These are phyloP conservation scores for Lignosus rhinocerotis DNA, from an alignment of 1,284 basidiomycete genomes.

Conservation along the genomic window DNA sequence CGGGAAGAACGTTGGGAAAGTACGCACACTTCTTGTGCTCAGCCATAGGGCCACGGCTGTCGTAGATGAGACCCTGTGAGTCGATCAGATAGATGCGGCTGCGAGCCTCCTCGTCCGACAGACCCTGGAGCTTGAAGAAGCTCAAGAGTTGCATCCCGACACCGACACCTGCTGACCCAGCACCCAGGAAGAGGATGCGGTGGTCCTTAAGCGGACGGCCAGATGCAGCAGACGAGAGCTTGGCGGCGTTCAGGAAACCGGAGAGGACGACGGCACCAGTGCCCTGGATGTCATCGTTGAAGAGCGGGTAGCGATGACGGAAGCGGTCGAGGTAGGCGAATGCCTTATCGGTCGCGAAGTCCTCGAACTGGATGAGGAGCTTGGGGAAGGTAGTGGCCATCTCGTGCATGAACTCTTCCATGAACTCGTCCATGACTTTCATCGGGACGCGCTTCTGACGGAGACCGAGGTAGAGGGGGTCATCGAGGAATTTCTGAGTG, in stretches of 20 bases:
- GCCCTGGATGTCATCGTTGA: constrained; percentile 84
- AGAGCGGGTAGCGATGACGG: constrained; percentile 74
- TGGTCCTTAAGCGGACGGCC: constrained; percentile 73
- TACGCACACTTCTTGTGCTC: constrained; percentile 80
- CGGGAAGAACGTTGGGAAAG: background rate
- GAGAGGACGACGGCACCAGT: constrained; percentile 91
- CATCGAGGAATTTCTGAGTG: constrained; percentile 78
- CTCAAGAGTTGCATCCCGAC: constrained; percentile 88
- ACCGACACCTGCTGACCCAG: constrained; percentile 87
- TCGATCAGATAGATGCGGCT: constrained; percentile 83
- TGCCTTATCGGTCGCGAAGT: constrained; percentile 86
- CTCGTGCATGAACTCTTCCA: constrained; percentile 93
- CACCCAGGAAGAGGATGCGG: constrained; percentile 89
- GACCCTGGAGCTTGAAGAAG: constrained; percentile 82
- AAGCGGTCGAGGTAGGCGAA: constrained; percentile 82
- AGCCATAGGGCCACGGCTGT: constrained; percentile 69
- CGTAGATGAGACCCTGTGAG: constrained; percentile 83
- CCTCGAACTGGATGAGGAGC: constrained; percentile 91
- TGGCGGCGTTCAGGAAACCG: constrained; percentile 89
- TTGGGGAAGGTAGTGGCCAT: constrained; percentile 78
- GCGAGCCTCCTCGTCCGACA: constrained; percentile 79
- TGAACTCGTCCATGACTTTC: constrained; percentile 74
- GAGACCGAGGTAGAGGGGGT: constrained; percentile 90
- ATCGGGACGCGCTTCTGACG: constrained; percentile 70
- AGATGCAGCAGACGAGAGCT: constrained; percentile 72